Evolutionary conservation across 2,329 filamentous ascomycete species (phyloP), one percentile per base, ranked within the genome.

Genomic region (Cryoendolithus antarcticus): DNA sequence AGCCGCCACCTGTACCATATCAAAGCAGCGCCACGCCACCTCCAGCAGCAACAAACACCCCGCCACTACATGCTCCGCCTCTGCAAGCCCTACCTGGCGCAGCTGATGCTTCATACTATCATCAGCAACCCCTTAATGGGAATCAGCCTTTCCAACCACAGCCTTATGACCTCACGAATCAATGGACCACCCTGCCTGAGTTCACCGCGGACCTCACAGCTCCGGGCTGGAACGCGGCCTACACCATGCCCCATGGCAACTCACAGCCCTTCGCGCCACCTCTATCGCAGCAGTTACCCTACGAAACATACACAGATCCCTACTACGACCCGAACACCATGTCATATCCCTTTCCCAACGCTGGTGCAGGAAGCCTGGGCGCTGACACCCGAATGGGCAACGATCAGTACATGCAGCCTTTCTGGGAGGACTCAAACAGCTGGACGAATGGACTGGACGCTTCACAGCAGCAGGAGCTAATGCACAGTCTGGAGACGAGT

Each of bases 391-490:
- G 28, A 11, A 34, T 35, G 1, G 31, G 24, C 6, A 32, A 33
- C 13, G 41, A 46, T 9, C 38, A 42, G 15, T 50, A 49, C 38
- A 42, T 46, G 32, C 49, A 46, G 32, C 46, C 49, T 34, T 47
- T 49, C 35, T 49, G 42, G 42, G 43, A 55, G 35, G 52, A 56
- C 21, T 44, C 47, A 0, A 49, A 50, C 19, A 45, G 41, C 3
- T 60, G 55, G 37, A 56, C 56, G n/a, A 49, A 48, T 13, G 57
- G 57, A 7, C 38, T 62, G 32, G 57, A 46, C 3, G 48, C 55
- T 28, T 46, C 47, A 31, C 58, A 62, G 42, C 58, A 60, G 38
- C 48, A 54, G 30, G 58, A 62, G 38, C 46, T 61, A 24, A 55
- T 61, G 51, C 56, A 55, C n/a, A 48, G 42, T 2, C 44, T 62